Conservation (phyloP, 1,139 yeast genomes). For the Candida dubliniensis region DNA sequence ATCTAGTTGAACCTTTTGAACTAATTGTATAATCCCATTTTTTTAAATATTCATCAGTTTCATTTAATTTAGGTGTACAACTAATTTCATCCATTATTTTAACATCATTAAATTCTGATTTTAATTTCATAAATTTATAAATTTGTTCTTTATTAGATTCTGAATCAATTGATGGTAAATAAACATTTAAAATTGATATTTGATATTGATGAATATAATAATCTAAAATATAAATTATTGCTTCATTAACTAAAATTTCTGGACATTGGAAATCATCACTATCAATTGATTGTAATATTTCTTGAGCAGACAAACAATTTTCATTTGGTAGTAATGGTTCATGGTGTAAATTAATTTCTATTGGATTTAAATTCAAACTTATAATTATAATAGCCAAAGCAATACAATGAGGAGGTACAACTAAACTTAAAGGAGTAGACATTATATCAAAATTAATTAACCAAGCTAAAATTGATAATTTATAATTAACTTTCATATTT, state of each 20-base stretch:
- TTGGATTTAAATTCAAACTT: conserved; percentile 42
- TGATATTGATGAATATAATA: conserved; percentile 56
- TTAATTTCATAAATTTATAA: conserved; percentile 49
- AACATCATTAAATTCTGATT: conserved; percentile 45
- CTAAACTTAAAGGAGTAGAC: conserved; percentile 68
- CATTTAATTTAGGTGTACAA: conserved; percentile 40
- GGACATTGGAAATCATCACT: conserved; percentile 47
- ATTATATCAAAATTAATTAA: conserved; percentile 70
- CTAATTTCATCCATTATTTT: conserved; percentile 37
- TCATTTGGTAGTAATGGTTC: conserved; percentile 17
- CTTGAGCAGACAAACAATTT: conserved; percentile 23
- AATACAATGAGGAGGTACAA: conserved; percentile 76
- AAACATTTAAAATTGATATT: conserved; percentile 31
- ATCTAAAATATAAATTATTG: conserved; percentile 61
- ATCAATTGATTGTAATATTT: conserved; percentile 34
- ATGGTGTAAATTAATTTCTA: conserved; percentile 28
- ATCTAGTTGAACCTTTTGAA: conserved; percentile 51
- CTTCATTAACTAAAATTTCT: conserved; percentile 55
- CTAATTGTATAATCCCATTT: conserved; percentile 49
- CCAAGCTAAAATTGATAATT: conserved; percentile 66
- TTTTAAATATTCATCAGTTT: conserved; percentile 48
- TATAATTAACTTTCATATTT: conserved; percentile 46
- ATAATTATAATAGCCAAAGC: conserved; percentile 65
- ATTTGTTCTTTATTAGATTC: conserved; percentile 46
- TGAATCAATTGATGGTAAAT: conserved; percentile 31